Evolutionary conservation across 495 filamentous ascomycete species (phyloP).

Genomic region (Penicillium pulvis): DNA sequence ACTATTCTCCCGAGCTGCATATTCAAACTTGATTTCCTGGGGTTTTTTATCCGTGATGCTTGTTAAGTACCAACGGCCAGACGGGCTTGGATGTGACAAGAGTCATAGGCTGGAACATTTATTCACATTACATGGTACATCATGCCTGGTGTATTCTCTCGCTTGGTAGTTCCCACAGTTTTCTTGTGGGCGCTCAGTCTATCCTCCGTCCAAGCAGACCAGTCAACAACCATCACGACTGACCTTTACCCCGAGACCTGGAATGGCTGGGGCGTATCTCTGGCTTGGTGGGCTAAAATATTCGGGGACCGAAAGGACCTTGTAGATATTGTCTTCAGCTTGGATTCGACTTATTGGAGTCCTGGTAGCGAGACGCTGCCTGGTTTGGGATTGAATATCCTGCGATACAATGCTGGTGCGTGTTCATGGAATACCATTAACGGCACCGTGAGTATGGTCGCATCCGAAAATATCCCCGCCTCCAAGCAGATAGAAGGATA

Average conservation of each 20-base stretch:
- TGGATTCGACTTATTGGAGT: conserved; percentile 14
- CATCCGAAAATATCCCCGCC: conserved; percentile 13
- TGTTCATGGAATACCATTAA: conserved; percentile 18
- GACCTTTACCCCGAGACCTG: conserved; percentile 9
- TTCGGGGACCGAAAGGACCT: conserved; percentile 16
- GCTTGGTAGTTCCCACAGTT: neutral
- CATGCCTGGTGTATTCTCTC: conserved; percentile 6
- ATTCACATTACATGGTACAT: neutral
- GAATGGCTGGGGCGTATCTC: conserved; percentile 18
- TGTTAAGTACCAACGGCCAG: neutral
- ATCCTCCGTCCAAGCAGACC: conserved; percentile 1
- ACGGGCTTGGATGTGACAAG: neutral
- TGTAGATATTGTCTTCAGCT: conserved; percentile 16
- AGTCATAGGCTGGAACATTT: neutral
- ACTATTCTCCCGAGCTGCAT: neutral
- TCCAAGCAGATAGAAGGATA: conserved; percentile 17
- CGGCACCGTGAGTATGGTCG: conserved; percentile 11
- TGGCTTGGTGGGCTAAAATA: conserved; percentile 21
- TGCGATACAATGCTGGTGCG: conserved; percentile 19
- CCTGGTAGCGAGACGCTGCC: conserved; percentile 5
- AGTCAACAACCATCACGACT: conserved; percentile 13
- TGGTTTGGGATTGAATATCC: conserved; percentile 18
- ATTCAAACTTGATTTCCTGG: neutral
- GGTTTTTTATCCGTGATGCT: neutral
- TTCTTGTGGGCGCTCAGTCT: conserved; percentile 6